Conservation (phyloP, 202 grass and related monocot genomes). For the Alloteropsis angusta region DNA sequence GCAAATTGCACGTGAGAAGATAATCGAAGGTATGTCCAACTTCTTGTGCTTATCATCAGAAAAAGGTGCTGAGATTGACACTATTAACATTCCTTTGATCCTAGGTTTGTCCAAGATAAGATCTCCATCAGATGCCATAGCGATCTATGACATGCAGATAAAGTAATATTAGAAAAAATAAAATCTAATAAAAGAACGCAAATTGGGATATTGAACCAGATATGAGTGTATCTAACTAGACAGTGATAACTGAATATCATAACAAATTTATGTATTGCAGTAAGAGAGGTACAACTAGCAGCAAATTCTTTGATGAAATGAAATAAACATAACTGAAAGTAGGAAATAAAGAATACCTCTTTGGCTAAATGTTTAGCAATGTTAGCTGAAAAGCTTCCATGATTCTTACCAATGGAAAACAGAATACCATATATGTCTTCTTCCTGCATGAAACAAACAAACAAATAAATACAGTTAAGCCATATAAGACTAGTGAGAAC, state of each 20-base stretch:
- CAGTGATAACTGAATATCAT: background rate
- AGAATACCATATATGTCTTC: slow-evolving; percentile 68
- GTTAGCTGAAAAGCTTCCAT: slow-evolving; percentile 58
- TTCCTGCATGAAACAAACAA: slow-evolving; percentile 56
- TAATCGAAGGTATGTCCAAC: slow-evolving; percentile 44
- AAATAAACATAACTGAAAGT: slow-evolving; percentile 16
- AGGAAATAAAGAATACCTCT: slow-evolving; percentile 51
- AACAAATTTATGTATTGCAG: background rate
- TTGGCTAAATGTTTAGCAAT: slow-evolving; percentile 72
- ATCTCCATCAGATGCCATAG: slow-evolving; percentile 44
- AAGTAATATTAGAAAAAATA: slow-evolving; percentile 15
- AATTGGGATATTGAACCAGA: background rate
- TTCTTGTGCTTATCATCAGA: slow-evolving; percentile 41
- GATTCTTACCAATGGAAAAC: slow-evolving; percentile 74
- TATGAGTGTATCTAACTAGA: background rate
- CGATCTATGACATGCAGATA: slow-evolving; percentile 43
- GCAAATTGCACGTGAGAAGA: slow-evolving; percentile 67
- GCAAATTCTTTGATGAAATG: background rate
- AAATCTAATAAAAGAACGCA: background rate
- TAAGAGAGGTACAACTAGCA: background rate
- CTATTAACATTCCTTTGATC: slow-evolving; percentile 53
- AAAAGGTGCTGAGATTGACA: slow-evolving; percentile 59
- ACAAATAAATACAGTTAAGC: slow-evolving; percentile 5
- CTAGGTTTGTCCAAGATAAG: slow-evolving; percentile 63
- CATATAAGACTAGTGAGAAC: slow-evolving; percentile 17